These are phyloP conservation scores for Gossypium turneri DNA, from an alignment of 345 rosid genomes.

Conservation along the genomic window DNA sequence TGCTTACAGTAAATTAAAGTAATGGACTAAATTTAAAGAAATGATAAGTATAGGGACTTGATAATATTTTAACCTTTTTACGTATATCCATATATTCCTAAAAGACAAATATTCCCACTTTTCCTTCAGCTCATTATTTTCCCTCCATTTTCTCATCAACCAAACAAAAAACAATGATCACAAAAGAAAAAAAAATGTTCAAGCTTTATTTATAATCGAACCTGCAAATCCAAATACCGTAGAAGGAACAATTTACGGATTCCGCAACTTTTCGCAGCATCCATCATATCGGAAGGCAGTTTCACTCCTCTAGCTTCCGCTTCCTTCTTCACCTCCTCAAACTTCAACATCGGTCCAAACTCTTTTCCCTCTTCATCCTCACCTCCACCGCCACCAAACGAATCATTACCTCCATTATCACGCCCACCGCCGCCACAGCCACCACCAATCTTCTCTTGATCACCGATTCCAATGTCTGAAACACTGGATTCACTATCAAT, in stretches of 20 bases:
- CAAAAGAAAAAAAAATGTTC: constrained; percentile 1
- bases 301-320: constrained; percentile 58
- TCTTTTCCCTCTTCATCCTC: constrained; percentile 55
- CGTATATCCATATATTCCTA: background rate
- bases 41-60: no score
- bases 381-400: constrained; percentile 26
- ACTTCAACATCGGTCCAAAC: constrained; percentile 73
- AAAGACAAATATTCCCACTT: background rate
- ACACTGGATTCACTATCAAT: background rate
- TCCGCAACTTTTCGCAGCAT: constrained; percentile 61
- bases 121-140: constrained; percentile 2
- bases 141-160: constrained; percentile 12
- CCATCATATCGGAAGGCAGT: constrained; percentile 73
- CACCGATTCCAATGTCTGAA: constrained; percentile 3
- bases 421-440: constrained; percentile 25
- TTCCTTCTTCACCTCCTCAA: constrained; percentile 65
- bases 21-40: no score
- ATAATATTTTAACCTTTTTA: no score
- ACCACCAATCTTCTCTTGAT: constrained; percentile 5
- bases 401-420: constrained; percentile 21
- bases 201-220: constrained; percentile 12
- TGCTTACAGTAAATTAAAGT: no score
- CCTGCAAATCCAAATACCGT: constrained; percentile 86
- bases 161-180: constrained; percentile 5
- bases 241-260: constrained; percentile 57